Evolutionary conservation across 164 flowering plant genomes (phyloP).

Genomic region (Santalum album): DNA sequence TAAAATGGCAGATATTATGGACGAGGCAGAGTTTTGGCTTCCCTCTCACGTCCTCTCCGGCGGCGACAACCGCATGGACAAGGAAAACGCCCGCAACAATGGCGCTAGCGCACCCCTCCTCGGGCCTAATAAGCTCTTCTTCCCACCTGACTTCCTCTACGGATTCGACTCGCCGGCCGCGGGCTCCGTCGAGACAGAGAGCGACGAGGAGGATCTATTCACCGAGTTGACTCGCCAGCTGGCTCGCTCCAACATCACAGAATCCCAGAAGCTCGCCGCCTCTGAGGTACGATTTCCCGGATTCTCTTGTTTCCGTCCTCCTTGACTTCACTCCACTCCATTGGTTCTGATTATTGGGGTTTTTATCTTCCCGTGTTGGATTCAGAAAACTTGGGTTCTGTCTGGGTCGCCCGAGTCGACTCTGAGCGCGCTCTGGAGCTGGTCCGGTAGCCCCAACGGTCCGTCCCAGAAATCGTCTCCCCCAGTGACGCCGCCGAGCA

Average conservation of each 20-base stretch:
- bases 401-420: constrained; percentile 47
- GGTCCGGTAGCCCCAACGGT: constrained; percentile 30
- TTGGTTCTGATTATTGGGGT: neutral
- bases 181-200: constrained; percentile 32
- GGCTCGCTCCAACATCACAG: constrained; percentile 15
- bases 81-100: neutral
- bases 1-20: constrained; percentile 8
- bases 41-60: constrained; percentile 20
- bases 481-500: constrained; percentile 23
- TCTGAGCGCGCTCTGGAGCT: constrained; percentile 27
- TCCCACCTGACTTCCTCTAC: neutral
- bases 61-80: constrained; percentile 9
- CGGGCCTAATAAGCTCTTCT: neutral
- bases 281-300: constrained; percentile 13
- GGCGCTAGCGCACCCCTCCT: neutral
- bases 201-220: constrained; percentile 34
- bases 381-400: constrained; percentile 14
- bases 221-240: constrained; percentile 35
- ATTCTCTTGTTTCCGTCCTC: neutral
- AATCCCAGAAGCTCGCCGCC: constrained; percentile 15
- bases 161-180: constrained; percentile 2
- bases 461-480: constrained; percentile 28
- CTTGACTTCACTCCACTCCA: no score
- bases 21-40: constrained; percentile 19
- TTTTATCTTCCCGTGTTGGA: no score